These are phyloP conservation scores for Calonectria pseudoturangicola DNA, from an alignment of 2,329 filamentous ascomycete genomes.

Conservation along the genomic window DNA sequence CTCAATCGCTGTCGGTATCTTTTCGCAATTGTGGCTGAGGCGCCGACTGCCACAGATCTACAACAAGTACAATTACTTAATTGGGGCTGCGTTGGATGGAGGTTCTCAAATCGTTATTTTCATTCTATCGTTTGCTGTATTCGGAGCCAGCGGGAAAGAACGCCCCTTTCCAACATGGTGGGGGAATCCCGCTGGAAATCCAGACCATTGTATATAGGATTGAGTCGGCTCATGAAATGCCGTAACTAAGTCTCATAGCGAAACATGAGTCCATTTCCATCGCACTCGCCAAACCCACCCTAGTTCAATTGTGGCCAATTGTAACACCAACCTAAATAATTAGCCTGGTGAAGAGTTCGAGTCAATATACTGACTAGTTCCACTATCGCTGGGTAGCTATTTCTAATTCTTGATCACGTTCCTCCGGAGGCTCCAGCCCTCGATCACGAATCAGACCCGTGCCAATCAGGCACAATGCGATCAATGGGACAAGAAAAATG, in stretches of 20 bases:
- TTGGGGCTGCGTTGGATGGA: constrained; percentile 9
- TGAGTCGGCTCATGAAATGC: neutral
- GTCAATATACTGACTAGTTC: neutral
- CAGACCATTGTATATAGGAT: constrained; percentile 9
- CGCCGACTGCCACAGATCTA: constrained; percentile 7
- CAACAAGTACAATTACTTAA: constrained; percentile 7
- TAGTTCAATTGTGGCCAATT: no score
- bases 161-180: constrained; percentile 15
- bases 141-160: constrained; percentile 6
- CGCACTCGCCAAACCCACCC: no score
- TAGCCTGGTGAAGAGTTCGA: neutral
- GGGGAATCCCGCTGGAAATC: constrained; percentile 7
- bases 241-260: neutral
- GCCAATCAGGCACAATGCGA: constrained; percentile 33
- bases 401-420: constrained; percentile 15
- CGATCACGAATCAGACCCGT: constrained; percentile 37
- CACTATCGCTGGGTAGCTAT: neutral
- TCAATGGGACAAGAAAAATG: constrained; percentile 34
- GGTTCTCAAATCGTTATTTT: constrained; percentile 18
- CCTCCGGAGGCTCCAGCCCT: constrained; percentile 31
- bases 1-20: constrained; percentile 10
- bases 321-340: no score
- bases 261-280: no score
- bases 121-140: constrained; percentile 11
- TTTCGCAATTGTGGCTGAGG: neutral